These are phyloP conservation scores for Anthracocystis panici-leucophaei DNA, from an alignment of 1,284 basidiomycete genomes.

Conservation along the genomic window DNA sequence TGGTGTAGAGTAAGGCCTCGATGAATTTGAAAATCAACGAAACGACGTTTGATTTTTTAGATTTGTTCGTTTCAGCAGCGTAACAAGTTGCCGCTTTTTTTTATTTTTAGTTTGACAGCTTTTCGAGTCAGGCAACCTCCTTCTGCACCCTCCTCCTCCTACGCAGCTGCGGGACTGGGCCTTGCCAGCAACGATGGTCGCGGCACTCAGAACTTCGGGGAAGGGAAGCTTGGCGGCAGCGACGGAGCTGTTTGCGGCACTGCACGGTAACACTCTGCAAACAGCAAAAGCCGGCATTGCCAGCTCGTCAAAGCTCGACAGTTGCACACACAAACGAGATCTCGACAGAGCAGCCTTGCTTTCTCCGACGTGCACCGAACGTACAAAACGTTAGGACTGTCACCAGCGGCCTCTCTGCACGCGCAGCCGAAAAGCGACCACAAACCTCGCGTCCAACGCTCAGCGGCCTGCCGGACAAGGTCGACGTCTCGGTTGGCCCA, in stretches of 20 bases:
- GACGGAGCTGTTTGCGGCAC: not conserved
- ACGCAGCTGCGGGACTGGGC: not conserved
- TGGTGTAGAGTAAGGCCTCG: not conserved
- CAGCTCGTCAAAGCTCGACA: not conserved
- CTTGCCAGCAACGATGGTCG: not conserved
- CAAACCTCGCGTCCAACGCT: conserved; percentile 25
- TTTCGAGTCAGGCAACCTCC: not conserved
- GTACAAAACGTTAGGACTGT: not conserved
- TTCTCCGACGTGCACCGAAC: not conserved
- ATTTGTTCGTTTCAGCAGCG: not conserved
- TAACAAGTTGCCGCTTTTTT: not conserved
- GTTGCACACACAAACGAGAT: not conserved
- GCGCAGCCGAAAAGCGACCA: conserved; percentile 27
- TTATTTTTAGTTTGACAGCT: too few relatives aligned
- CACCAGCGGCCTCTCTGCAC: not conserved
- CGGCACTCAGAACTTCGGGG: not conserved
- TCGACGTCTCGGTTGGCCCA: conserved; percentile 53
- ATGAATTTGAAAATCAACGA: not conserved
- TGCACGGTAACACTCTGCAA: not conserved
- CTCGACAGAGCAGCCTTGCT: not conserved
- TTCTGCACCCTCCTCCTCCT: not conserved
- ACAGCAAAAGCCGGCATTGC: not conserved
- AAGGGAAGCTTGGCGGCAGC: not conserved
- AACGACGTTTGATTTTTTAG: too few relatives aligned
- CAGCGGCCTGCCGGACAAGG: conserved; percentile 55